These are phyloP conservation scores for Yamadazyma sp. DNA, from an alignment of 805 yeast genomes.

Conservation along the genomic window DNA sequence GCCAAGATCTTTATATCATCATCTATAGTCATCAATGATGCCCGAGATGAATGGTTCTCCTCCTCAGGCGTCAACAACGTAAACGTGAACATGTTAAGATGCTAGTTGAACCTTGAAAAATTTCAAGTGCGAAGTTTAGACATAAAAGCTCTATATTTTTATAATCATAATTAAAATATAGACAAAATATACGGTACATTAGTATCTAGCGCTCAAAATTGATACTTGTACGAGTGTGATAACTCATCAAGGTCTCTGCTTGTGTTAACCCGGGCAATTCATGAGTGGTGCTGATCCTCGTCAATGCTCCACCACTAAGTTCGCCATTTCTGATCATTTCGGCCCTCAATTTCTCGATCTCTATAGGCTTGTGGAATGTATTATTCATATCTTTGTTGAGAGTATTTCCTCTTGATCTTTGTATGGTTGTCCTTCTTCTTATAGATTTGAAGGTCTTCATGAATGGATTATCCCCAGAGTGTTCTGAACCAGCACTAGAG, in stretches of 20 bases:
- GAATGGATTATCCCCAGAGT: conserved; percentile 19
- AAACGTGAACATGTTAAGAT: conserved; percentile 35
- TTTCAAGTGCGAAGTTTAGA: neutral
- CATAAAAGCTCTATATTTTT: conserved; percentile 5
- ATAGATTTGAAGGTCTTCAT: conserved; percentile 35
- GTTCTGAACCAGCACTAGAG: conserved; percentile 3
- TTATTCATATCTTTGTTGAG: conserved; percentile 21
- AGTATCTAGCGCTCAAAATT: conserved; percentile 21
- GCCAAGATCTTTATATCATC: conserved; percentile 54
- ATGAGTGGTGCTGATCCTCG: conserved; percentile 45
- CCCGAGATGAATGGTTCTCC: conserved; percentile 30
- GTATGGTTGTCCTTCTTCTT: conserved; percentile 28
- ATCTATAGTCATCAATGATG: conserved; percentile 59
- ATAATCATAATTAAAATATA: conserved; percentile 5
- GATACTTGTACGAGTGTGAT: conserved; percentile 42
- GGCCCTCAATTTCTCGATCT: conserved; percentile 32
- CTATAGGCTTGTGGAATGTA: conserved; percentile 33
- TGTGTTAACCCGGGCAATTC: conserved; percentile 50
- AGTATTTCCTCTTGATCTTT: conserved; percentile 25
- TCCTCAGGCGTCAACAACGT: conserved; percentile 31
- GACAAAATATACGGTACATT: neutral
- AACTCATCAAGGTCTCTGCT: conserved; percentile 47
- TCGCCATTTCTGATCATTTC: conserved; percentile 43
- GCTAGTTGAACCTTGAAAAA: conserved; percentile 2
- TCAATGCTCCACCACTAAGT: conserved; percentile 27